Evolutionary conservation across 257 asterid species (phyloP).

Genomic region (Solanum rostratum): DNA sequence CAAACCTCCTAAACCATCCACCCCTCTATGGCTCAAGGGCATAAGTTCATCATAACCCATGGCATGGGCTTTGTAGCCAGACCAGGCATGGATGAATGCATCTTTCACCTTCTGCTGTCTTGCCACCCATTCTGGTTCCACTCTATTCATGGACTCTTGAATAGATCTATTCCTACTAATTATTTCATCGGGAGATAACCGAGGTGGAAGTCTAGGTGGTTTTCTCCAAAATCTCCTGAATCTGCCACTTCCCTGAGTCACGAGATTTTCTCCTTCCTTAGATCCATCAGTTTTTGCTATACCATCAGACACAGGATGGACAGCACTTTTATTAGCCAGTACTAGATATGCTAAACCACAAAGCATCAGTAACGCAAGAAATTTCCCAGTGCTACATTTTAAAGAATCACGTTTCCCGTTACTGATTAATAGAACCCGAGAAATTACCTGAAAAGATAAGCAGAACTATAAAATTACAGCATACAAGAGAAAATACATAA

Average conservation of each 20-base stretch:
- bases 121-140: constrained; percentile 47
- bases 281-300: constrained; percentile 24
- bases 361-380: constrained; percentile 62
- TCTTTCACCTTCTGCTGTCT: constrained; percentile 74
- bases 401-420: constrained; percentile 35
- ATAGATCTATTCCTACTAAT: constrained; percentile 29
- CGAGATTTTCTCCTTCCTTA: constrained; percentile 31
- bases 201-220: constrained; percentile 84
- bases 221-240: constrained; percentile 65
- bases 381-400: constrained; percentile 73
- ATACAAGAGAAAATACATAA: constrained; percentile 1
- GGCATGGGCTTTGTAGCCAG: constrained; percentile 62
- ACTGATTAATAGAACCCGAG: constrained; percentile 38
- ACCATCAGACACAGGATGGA: constrained; percentile 23
- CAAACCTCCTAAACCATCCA: constrained; percentile 83
- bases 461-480: not conserved
- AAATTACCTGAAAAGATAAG: constrained; percentile 45
- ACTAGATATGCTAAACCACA: constrained; percentile 57
- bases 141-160: constrained; percentile 17
- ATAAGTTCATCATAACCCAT: constrained; percentile 96
- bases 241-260: constrained; percentile 31
- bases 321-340: constrained; percentile 38
- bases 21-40: constrained; percentile 78
- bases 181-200: constrained; percentile 81
- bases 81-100: constrained; percentile 90